Conservation (phyloP, 2,329 filamentous ascomycete genomes). For the Zymoseptoria pseudotritici region DNA sequence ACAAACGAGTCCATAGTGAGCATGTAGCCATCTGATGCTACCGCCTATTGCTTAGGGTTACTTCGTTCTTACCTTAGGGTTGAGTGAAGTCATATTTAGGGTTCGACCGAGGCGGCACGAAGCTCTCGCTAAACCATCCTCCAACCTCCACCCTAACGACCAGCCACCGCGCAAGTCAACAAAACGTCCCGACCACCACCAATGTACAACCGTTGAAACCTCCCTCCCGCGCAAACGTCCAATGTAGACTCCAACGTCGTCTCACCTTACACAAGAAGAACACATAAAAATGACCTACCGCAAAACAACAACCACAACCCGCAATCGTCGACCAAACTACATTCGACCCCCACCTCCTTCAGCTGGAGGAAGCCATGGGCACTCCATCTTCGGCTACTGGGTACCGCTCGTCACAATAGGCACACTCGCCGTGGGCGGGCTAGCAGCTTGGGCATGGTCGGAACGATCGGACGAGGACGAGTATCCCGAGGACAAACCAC, state of each 20-base stretch:
- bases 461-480: constrained; percentile 72
- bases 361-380: constrained; percentile 32
- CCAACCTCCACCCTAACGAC: constrained; percentile 2
- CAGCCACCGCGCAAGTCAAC: neutral
- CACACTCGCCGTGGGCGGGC: constrained; percentile 75
- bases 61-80: too few relatives aligned
- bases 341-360: constrained; percentile 28
- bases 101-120: neutral
- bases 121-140: neutral
- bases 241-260: neutral
- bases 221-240: constrained; percentile 1
- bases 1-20: too few relatives aligned
- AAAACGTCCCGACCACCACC: neutral
- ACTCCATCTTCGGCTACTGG: constrained; percentile 69
- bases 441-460: constrained; percentile 91
- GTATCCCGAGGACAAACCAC: constrained; percentile 37
- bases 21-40: too few relatives aligned
- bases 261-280: neutral
- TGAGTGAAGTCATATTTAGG: neutral
- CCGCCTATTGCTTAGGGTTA: too few relatives aligned
- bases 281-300: constrained; percentile 36
- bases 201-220: neutral
- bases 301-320: constrained; percentile 34
- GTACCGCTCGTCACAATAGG: constrained; percentile 80
- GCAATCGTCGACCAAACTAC: constrained; percentile 44